phyloP scores from a whole-genome alignment of 2,329 filamentous ascomycete genomes.

The Calonectria montana region DNA sequence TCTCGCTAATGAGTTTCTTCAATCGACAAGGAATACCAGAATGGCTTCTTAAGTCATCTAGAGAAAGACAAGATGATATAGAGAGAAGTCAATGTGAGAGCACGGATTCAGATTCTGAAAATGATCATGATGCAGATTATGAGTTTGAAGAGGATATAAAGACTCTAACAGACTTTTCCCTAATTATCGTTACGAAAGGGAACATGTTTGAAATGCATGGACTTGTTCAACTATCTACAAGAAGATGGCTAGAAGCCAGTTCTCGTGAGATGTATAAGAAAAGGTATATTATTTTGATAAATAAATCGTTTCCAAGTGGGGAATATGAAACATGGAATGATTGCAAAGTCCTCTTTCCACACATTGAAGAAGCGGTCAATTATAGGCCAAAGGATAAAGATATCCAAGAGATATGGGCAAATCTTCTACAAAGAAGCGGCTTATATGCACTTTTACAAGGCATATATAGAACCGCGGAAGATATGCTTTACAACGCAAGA shows the following conservation, averaged over 20 bases:
- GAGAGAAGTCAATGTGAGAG: neutral
- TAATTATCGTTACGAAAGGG: neutral
- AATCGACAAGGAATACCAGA: slow-evolving; percentile 11
- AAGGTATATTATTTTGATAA: neutral
- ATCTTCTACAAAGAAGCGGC: neutral
- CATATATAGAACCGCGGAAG: neutral
- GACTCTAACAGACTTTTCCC: neutral
- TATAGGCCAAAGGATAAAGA: neutral
- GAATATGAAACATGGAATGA: neutral
- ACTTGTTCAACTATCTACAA: neutral
- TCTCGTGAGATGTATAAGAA: neutral
- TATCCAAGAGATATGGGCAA: neutral
- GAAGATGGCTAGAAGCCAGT: neutral
- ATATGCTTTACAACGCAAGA: neutral
- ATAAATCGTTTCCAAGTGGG: neutral
- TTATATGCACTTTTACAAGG: neutral
- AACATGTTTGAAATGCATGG: neutral
- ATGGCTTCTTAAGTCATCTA: neutral
- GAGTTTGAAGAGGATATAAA: neutral
- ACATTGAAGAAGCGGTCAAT: neutral
- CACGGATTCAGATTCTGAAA: neutral
- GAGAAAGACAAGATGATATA: neutral
- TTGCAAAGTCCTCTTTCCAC: neutral
- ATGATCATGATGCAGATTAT: neutral
- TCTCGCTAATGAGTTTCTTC: slow-evolving; percentile 8